Evolutionary conservation across 139 green algal species (phyloP).

Genomic region (Chlorella sp.): DNA sequence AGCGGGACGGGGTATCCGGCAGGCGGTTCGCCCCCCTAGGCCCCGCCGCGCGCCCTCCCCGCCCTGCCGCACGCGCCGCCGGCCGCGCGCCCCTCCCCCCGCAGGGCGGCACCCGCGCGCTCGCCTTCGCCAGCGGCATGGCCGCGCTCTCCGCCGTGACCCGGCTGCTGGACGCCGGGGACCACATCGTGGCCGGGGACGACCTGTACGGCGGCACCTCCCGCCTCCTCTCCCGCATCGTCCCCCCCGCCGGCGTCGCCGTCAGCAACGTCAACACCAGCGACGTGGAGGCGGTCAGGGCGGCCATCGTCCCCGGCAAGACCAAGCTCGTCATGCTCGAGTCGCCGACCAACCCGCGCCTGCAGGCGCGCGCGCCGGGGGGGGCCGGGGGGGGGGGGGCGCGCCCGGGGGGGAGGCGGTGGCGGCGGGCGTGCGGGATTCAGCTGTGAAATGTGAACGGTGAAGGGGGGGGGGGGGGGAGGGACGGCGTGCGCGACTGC

Average conservation of each 20-base stretch:
- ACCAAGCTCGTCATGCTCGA: slow-evolving; percentile 96
- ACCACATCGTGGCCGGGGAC: slow-evolving; percentile 90
- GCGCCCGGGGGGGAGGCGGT: no score
- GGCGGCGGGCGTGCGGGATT: no score
- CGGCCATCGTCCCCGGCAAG: slow-evolving; percentile 67
- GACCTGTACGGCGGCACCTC: slow-evolving; percentile 97
- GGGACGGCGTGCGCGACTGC: no score
- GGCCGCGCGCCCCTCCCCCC: not conserved
- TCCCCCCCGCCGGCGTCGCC: slow-evolving; percentile 60
- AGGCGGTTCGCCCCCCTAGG: no score
- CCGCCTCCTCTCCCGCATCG: slow-evolving; percentile 76
- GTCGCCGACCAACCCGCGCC: slow-evolving; percentile 97
- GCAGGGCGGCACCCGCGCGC: not conserved
- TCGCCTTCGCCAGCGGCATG: not conserved
- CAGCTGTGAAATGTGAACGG: no score
- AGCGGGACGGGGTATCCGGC: no score
- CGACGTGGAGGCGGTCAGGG: slow-evolving; percentile 68
- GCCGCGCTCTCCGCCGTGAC: not conserved
- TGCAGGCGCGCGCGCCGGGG: no score
- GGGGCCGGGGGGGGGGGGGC: no score
- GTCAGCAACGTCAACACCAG: slow-evolving; percentile 95
- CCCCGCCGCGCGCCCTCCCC: no score
- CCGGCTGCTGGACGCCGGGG: slow-evolving; percentile 35
- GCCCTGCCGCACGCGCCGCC: not conserved
- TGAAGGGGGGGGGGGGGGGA: no score